phyloP scores from a whole-genome alignment of 1,139 yeast genomes.

The Suhomyces chickasaworum region DNA sequence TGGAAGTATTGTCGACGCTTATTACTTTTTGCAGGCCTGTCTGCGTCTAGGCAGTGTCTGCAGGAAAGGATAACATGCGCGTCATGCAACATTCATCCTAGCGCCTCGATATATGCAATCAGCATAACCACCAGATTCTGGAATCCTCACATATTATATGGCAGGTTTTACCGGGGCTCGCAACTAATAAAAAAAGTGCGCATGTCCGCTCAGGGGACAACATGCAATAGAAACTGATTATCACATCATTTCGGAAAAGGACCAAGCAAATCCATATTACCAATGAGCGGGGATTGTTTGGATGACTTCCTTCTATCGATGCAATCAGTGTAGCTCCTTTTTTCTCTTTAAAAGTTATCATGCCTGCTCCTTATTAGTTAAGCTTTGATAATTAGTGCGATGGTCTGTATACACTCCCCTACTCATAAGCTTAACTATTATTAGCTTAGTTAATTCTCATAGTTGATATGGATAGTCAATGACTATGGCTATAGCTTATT shows the following conservation, averaged over 20 bases:
- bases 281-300: too few species aligned
- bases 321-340: too few species aligned
- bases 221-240: not conserved
- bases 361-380: too few species aligned
- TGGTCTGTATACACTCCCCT: not conserved
- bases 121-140: slow-evolving; percentile 10
- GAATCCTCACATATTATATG: slow-evolving; percentile 8
- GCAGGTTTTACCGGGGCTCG: not conserved
- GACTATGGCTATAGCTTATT: too few species aligned
- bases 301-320: too few species aligned
- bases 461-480: too few species aligned
- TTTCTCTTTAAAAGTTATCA: too few species aligned
- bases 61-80: slow-evolving; percentile 4
- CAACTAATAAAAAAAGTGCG: not conserved
- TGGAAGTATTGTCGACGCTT: not conserved
- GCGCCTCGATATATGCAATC: slow-evolving; percentile 5
- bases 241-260: not conserved
- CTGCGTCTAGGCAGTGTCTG: not conserved
- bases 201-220: not conserved
- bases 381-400: not conserved
- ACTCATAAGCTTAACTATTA: not conserved
- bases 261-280: not conserved
- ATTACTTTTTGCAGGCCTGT: not conserved
- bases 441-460: not conserved
- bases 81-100: slow-evolving; percentile 1